phyloP scores from a whole-genome alignment of 2,329 filamentous ascomycete genomes.

The Ambrosiella xylebori region DNA sequence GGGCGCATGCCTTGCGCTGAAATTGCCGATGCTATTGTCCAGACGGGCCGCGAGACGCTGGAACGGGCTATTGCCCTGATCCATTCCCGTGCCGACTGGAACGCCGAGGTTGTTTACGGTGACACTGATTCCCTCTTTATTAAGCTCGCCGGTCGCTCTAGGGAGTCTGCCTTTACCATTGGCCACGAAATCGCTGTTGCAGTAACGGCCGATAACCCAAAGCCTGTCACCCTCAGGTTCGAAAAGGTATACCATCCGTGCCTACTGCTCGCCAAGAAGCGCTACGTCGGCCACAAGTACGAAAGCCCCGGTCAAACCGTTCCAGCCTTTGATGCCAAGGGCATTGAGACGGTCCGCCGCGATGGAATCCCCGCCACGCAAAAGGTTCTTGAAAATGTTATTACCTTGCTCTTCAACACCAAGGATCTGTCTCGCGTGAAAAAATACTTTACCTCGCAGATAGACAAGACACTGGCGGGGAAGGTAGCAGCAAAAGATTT shows the following conservation, averaged over 20 bases:
- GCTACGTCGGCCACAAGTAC: constrained; percentile 96
- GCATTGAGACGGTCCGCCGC: constrained; percentile 89
- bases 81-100: constrained; percentile 74
- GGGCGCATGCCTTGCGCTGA: constrained; percentile 96
- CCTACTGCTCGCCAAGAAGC: constrained; percentile 85
- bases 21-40: constrained; percentile 95
- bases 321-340: constrained; percentile 92
- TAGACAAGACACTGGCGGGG: constrained; percentile 79
- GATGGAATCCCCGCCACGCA: constrained; percentile 92
- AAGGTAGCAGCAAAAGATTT: constrained; percentile 86
- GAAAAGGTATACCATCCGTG: constrained; percentile 47
- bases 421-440: constrained; percentile 81
- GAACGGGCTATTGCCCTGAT: constrained; percentile 88
- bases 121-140: constrained; percentile 95
- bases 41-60: constrained; percentile 84
- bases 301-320: constrained; percentile 56
- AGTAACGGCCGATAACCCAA: constrained; percentile 77
- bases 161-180: constrained; percentile 77
- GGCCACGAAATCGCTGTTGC: constrained; percentile 80
- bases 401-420: constrained; percentile 80
- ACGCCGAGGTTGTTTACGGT: constrained; percentile 91
- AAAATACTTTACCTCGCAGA: constrained; percentile 75
- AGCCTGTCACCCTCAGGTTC: constrained; percentile 33
- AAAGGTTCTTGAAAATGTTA: constrained; percentile 84
- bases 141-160: constrained; percentile 70